Evolutionary conservation across 768 basidiomycete genomes (phyloP), one percentile per base, ranked within the genome.

Genomic region (Amanita muscaria): DNA sequence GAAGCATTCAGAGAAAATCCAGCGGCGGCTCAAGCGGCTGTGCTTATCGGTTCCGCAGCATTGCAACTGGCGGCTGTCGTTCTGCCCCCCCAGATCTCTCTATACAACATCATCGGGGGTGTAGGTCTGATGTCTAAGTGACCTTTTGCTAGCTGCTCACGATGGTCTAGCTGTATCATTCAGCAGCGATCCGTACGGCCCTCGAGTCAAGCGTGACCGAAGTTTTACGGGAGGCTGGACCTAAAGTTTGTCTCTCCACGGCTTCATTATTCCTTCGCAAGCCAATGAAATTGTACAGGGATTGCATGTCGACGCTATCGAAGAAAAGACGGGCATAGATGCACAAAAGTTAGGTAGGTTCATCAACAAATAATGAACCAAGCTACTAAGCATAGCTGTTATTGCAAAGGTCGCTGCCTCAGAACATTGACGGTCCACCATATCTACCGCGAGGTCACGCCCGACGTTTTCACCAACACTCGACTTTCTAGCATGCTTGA

Each of bases 271-370:
- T 29, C 32, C 18, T 19, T 8, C 12, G 4, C 31, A 18, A 22
- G 21, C 27, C 27, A 34, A 7, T 21, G 16, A 4, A 15, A 21
- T 29, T 4, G 12, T 8, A 7, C 46, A 65, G 64, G 67, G 67
- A 1, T 47, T 66, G 16, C 68, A 70, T 22, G 54, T 61, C 15
- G 48, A 58, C 4, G 64, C 67, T 4, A 68, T 70, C 25, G 64
- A 60, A 7, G 53, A 50, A 15, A 60, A 57, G 21, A 60, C 57
- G 39, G 51, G 53, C 5, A 50, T 63, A 16, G 57, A 69, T 40
- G 48, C 58, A 2, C 41, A 50, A 15, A 66, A 65, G 46, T 51
- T 70, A 11, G 64, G 69, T 69, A 35, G 14, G 35, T 24, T 18
- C 10, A n/a, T 11, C 4, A 19, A 21, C 0, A 10, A n/a, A 15